Evolutionary conservation across 257 asterid genomes (phyloP).

Genomic region (Solanum ossicruentum): DNA sequence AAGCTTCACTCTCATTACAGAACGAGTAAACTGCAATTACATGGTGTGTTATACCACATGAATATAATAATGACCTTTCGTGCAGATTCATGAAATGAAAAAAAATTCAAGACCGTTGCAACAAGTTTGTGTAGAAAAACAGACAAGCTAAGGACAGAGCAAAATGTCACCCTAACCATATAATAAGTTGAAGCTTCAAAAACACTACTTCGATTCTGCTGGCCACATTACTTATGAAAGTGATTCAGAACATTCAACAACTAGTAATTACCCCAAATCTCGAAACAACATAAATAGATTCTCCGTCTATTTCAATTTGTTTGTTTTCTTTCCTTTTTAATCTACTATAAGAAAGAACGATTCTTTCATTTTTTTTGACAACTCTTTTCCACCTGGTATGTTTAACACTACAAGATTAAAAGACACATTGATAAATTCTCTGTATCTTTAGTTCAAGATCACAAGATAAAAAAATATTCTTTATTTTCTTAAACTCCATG

Average conservation of each 20-base stretch:
- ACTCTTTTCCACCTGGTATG: not conserved
- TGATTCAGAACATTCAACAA: not conserved
- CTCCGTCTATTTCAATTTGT: not conserved
- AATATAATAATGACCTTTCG: not conserved
- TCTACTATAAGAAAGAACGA: not conserved
- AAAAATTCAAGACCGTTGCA: not conserved
- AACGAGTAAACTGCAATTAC: slow-evolving; percentile 21
- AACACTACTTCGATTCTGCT: not conserved
- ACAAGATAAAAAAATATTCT: not conserved
- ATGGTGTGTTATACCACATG: not conserved
- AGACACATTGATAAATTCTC: not conserved
- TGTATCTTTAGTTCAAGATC: not conserved
- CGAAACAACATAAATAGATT: not conserved
- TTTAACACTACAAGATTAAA: not conserved
- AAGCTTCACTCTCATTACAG: slow-evolving; percentile 26
- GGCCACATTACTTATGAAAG: not conserved
- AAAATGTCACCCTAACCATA: not conserved
- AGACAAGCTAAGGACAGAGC: not conserved
- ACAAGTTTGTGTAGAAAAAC: not conserved
- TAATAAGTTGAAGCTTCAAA: not conserved
- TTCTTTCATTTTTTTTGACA: not conserved
- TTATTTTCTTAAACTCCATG: not conserved
- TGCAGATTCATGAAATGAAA: not conserved
- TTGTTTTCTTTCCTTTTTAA: not conserved
- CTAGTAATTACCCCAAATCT: not conserved